Evolutionary conservation across 495 filamentous ascomycete species (phyloP), one percentile per base, ranked within the genome.

Genomic region (Xanthoparmelia taractica): DNA sequence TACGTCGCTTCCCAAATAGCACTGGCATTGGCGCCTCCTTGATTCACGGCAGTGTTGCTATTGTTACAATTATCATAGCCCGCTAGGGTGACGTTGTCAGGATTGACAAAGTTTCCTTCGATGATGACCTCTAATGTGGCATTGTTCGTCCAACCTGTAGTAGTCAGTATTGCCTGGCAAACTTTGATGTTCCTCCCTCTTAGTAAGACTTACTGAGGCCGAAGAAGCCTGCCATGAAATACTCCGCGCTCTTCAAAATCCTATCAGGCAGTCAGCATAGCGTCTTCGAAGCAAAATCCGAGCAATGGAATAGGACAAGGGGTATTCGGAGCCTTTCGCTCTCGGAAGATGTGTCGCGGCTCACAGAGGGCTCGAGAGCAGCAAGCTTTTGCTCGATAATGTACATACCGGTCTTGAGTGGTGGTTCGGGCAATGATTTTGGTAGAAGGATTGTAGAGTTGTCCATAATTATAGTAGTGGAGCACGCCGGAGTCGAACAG

Each of bases 361-460:
- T 27, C 45, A 23, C 4, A 27, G 12, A 48, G 23, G 5, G 23
- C 8, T 48, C 23, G 2, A 48, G 45, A 8, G n/a, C 25, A 47
- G 5, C 8, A n/a, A 47, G 43, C 20, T 23, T 48, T 23, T 25
- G 11, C 45, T 45, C 45, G 23, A 27, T 25, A 48, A 48, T 27
- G n/a, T 23, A 48, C 45, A 25, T 31, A 52, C 48, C 48, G 75
- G 45, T 80, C 76, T 64, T 82, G 73, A 6, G 83, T 81, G 8
- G 83, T 86, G 0, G 83, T 85, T 27, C 85, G 77, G 20, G 77
- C 83, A 58, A 87, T 79, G 48, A 87, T 81, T 70, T 85, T 85
- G 61, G 76, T 80, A n/a, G 76, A 75, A 6, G 83, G 79, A 56
- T 85, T 79, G 59, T 83, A 85, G 12, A 87, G 76, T 57, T 80